phyloP scores from a whole-genome alignment of 192 early-diverging fungal genomes.

The Irineochytrium annulatum region DNA sequence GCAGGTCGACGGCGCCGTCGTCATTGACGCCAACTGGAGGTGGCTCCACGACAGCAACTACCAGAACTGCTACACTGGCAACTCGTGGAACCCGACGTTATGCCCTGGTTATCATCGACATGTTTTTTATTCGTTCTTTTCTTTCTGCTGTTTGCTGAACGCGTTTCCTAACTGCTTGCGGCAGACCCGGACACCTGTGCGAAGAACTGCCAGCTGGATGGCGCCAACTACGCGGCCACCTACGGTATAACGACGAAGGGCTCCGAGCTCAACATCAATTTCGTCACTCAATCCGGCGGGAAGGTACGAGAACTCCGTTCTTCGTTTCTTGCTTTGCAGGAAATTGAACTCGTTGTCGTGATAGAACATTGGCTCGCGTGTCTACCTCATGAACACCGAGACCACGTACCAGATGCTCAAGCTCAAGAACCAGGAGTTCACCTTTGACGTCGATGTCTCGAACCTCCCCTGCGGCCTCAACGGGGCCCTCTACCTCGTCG shows the following conservation, averaged over 20 bases:
- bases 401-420: conserved; percentile 30
- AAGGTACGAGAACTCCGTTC: no score
- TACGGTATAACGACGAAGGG: conserved; percentile 30
- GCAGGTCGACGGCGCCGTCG: background rate
- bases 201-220: conserved; percentile 19
- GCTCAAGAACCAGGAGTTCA: conserved; percentile 36
- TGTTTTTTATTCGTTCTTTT: background rate
- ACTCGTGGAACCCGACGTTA: conserved; percentile 27
- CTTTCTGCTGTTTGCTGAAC: no score
- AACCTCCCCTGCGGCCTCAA: conserved; percentile 34
- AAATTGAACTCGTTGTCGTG: no score
- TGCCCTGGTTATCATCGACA: conserved; percentile 19
- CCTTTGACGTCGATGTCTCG: conserved; percentile 36
- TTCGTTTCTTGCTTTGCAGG: no score
- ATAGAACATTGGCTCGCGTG: conserved; percentile 38
- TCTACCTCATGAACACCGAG: conserved; percentile 25
- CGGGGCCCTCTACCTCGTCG: conserved; percentile 35
- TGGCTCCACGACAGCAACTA: conserved; percentile 25
- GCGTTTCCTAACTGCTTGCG: background rate
- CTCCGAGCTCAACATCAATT: conserved; percentile 21
- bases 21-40: conserved; percentile 33
- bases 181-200: conserved; percentile 18
- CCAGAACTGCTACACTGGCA: conserved; percentile 36
- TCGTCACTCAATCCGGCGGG: conserved; percentile 24
- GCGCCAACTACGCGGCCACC: conserved; percentile 26